Percentiles rank a stretch among this genome's conserved stretches.
Conservation (phyloP, 257 asterid species). For the Nicotiana tabacum region DNA sequence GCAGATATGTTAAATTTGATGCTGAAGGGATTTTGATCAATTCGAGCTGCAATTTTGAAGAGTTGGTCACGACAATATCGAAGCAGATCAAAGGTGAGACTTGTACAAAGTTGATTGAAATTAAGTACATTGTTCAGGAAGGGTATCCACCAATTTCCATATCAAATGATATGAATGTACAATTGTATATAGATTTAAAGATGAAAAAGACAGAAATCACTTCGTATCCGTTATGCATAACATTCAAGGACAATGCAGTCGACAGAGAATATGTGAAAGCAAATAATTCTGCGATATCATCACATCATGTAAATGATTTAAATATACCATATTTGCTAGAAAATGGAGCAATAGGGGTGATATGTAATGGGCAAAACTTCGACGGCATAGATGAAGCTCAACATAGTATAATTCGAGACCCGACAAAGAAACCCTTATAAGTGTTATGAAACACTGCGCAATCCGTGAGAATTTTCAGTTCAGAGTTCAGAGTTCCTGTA, state of each 20-base stretch:
- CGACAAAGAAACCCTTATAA: not conserved
- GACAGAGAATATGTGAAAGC: not conserved
- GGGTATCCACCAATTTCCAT: not conserved
- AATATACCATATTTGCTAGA: not conserved
- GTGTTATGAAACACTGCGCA: not conserved
- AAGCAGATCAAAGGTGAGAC: not conserved
- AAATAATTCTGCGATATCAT: too few species aligned
- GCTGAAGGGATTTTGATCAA: not conserved
- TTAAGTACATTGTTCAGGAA: not conserved
- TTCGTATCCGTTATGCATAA: not conserved
- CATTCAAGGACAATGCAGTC: not conserved
- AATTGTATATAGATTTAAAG: too few species aligned
- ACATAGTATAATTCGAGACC: not conserved
- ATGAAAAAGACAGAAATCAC: too few species aligned
- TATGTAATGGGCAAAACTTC: too few species aligned
- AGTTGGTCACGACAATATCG: not conserved
- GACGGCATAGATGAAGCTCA: not conserved
- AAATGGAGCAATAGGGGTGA: too few species aligned
- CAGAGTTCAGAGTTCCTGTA: too few species aligned
- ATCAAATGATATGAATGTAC: not conserved
- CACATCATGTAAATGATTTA: not conserved
- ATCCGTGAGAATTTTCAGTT: too few species aligned
- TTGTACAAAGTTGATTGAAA: not conserved
- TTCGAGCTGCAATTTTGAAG: not conserved
- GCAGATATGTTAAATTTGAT: not conserved